Base-by-base conservation (phyloP, 176 grass and related monocot genomes). In the Bothriochloa decipiens region DNA sequence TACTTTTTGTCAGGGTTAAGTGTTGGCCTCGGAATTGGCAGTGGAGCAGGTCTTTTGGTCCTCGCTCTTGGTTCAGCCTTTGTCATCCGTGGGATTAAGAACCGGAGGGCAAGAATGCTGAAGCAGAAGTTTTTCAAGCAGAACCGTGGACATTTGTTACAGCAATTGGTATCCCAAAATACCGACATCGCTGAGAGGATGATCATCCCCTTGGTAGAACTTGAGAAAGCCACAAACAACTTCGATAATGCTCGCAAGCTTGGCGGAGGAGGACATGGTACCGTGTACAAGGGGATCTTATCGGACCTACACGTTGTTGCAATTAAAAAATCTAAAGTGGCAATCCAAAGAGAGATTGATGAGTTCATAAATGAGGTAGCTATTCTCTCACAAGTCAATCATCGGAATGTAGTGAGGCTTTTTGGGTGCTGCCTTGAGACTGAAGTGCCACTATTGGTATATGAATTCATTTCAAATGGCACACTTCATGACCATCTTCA, bases 351-450 rank as follows among this genome's bases (percentile, higher is more conserved):
- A 82, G 88, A 93, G 61, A 88, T 88, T 0, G 62, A 93, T 0
- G 82, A 93, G 76, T 93, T 93, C 74, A 93, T 90, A 49, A 90
- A 93, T 10, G 88, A 93, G 72, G 79, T 89, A 6, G 72, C 76
- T 8, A 90, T 93, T 55, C 91, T 93, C 10, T 93, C 91, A 1
- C 76, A 90, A 42, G 85, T 90, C 22, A 90, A 90, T 60, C 88
- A 90, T 16, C 45, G 82, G 0, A 93, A 90, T 15, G 72, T 90
- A 6, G 88, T 93, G 7, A 93, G 79, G 41, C 91, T 90, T 8
- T 93, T 81, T 3, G 91, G 91, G 0, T 93, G 91, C 22, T 93
- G 91, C 40, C 80, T 93, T 32, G 91, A 93, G 81, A 93, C 85
- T 0, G 71, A 93, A 62, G 91, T 93, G 43, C 85, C 88, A 1